Conservation (phyloP, 352 stramenopile genomes). For the Phytophthora cryptogea region DNA sequence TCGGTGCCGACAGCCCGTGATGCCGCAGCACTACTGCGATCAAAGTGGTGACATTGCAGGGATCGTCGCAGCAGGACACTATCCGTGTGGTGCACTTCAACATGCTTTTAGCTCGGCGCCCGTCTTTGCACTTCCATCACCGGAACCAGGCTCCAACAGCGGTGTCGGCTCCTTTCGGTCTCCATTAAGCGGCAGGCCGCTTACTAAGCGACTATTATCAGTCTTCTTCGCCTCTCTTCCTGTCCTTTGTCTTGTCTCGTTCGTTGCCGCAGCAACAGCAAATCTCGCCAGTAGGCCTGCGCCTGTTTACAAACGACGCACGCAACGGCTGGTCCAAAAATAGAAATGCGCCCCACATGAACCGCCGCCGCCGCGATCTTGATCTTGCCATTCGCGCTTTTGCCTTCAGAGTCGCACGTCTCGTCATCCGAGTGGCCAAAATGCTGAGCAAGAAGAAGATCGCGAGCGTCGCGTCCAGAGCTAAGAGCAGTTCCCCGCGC, state of each 20-base stretch:
- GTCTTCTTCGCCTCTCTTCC: too few relatives aligned
- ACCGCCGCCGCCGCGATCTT: slow-evolving; percentile 17
- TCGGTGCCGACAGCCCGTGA: too few relatives aligned
- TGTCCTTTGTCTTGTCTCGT: not conserved
- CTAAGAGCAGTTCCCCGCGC: slow-evolving; percentile 40
- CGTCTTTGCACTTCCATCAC: slow-evolving; percentile 5
- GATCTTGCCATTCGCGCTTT: slow-evolving; percentile 12
- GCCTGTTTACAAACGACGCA: slow-evolving; percentile 7
- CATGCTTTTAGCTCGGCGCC: not conserved
- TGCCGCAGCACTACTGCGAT: too few relatives aligned
- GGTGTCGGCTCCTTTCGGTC: slow-evolving; percentile 4
- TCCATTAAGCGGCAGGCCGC: not conserved
- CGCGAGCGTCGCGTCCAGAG: slow-evolving; percentile 23
- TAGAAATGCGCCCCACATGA: slow-evolving; percentile 5
- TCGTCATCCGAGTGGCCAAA: not conserved
- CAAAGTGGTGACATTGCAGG: too few relatives aligned
- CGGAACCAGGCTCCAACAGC: slow-evolving; percentile 13
- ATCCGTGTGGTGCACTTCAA: slow-evolving; percentile 10
- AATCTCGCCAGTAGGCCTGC: not conserved
- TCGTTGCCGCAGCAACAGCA: too few relatives aligned
- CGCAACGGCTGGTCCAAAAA: slow-evolving; percentile 7
- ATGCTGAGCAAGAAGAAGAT: slow-evolving; percentile 36
- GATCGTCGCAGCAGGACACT: too few relatives aligned
- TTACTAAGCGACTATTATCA: too few relatives aligned
- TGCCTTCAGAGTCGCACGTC: not conserved